Percentiles rank a stretch among this genome's conserved stretches.
These are phyloP conservation scores for Rhodosporidiobolus odoratus DNA, from an alignment of 768 basidiomycete genomes.

Conservation along the genomic window DNA sequence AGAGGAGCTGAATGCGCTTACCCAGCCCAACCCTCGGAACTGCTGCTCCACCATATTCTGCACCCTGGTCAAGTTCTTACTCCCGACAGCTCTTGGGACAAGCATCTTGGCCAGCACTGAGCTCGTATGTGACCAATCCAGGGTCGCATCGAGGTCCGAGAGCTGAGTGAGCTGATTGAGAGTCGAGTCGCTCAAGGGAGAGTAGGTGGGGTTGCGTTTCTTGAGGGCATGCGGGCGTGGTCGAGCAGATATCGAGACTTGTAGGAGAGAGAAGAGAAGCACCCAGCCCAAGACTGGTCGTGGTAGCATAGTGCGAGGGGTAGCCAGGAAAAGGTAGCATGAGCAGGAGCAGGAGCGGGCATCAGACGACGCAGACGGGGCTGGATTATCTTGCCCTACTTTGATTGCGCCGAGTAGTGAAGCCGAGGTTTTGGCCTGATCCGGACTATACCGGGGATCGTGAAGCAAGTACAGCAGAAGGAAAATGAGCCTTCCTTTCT, in stretches of 20 bases:
- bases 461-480: too few species aligned
- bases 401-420: too few species aligned
- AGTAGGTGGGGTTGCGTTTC: conserved; percentile 33
- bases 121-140: conserved; percentile 61
- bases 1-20: background rate
- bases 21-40: conserved; percentile 31
- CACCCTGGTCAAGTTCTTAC: conserved; percentile 15
- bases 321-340: background rate
- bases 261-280: background rate
- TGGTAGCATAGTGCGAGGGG: background rate
- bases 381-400: too few species aligned
- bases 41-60: conserved; percentile 25
- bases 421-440: too few species aligned
- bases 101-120: conserved; percentile 78
- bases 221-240: conserved; percentile 35
- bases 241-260: background rate
- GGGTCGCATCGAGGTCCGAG: conserved; percentile 60
- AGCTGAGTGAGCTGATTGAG: conserved; percentile 51
- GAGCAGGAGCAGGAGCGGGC: background rate
- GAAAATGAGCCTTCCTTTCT: too few species aligned
- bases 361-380: too few species aligned
- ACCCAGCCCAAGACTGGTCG: background rate
- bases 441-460: too few species aligned
- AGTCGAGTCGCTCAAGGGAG: conserved; percentile 4
- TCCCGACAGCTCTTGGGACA: conserved; percentile 74